Conservation (phyloP, 306 rosid genomes). For the Myrica gale region DNA sequence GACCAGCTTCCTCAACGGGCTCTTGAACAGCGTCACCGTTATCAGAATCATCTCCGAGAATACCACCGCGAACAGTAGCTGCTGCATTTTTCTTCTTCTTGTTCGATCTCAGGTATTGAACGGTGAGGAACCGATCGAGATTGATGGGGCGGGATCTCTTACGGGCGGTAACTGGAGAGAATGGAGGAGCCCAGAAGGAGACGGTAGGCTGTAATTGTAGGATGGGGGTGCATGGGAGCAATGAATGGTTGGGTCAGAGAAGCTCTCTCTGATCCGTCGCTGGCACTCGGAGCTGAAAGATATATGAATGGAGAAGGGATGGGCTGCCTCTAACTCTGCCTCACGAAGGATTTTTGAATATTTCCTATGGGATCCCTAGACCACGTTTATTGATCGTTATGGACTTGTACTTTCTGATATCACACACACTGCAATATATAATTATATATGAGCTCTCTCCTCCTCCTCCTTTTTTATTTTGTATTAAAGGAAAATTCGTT, state of each 20-base stretch:
- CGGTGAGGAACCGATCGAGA: neutral
- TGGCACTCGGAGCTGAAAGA: neutral
- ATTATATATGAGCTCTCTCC: no score
- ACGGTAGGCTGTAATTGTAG: neutral
- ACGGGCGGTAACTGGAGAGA: no score
- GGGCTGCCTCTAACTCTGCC: neutral
- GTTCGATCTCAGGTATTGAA: neutral
- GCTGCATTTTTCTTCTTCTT: conserved; percentile 51
- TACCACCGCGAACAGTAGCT: conserved; percentile 54
- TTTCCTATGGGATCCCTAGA: neutral
- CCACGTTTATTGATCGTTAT: neutral
- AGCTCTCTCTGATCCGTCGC: neutral
- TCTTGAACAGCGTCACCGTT: conserved; percentile 60
- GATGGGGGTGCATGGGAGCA: neutral
- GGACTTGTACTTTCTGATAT: neutral
- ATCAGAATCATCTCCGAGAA: conserved; percentile 59
- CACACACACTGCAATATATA: no score
- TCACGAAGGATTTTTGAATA: neutral
- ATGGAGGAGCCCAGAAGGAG: no score
- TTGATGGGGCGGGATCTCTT: neutral
- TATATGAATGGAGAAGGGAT: neutral
- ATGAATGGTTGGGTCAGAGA: neutral
- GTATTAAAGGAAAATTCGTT: no score
- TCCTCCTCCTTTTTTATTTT: no score
- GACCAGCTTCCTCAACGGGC: conserved; percentile 78